phyloP scores from a whole-genome alignment of 2,329 filamentous ascomycete species.

The Talaromyces funiculosus region DNA sequence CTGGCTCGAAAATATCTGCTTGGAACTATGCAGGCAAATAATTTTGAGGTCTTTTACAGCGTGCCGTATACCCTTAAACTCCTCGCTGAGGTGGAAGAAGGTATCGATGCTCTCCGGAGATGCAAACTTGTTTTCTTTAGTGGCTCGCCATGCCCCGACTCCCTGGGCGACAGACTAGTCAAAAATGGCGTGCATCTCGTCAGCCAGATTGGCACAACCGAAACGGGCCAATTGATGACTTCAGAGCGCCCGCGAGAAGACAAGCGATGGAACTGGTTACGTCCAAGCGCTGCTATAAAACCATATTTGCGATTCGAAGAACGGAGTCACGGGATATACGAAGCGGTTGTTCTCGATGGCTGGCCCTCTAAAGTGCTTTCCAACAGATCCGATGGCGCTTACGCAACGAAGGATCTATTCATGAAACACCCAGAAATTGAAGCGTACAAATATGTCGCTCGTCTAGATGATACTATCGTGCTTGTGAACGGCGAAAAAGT shows the following conservation, averaged over 20 bases:
- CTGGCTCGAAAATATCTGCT: conserved; percentile 49
- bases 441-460: conserved; percentile 27
- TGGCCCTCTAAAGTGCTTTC: conserved; percentile 38
- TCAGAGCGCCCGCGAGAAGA: conserved; percentile 51
- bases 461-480: conserved; percentile 15
- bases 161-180: conserved; percentile 51
- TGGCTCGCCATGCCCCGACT: conserved; percentile 55
- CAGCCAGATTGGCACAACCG: conserved; percentile 56
- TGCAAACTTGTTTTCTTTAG: conserved; percentile 51
- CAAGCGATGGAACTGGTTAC: conserved; percentile 58
- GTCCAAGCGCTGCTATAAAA: conserved; percentile 35
- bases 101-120: conserved; percentile 31
- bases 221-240: conserved; percentile 58
- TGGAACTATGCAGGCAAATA: conserved; percentile 37
- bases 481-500: conserved; percentile 21
- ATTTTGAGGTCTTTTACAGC: conserved; percentile 52
- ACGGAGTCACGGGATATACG: conserved; percentile 27
- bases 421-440: conserved; percentile 34
- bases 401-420: conserved; percentile 49
- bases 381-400: conserved; percentile 45
- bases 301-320: conserved; percentile 39
- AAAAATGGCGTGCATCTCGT: conserved; percentile 51
- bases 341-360: conserved; percentile 32
- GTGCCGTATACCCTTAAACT: conserved; percentile 63
- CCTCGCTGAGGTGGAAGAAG: conserved; percentile 53